phyloP scores from a whole-genome alignment of 2,329 filamentous ascomycete species.

The Elsinoe batatas region DNA sequence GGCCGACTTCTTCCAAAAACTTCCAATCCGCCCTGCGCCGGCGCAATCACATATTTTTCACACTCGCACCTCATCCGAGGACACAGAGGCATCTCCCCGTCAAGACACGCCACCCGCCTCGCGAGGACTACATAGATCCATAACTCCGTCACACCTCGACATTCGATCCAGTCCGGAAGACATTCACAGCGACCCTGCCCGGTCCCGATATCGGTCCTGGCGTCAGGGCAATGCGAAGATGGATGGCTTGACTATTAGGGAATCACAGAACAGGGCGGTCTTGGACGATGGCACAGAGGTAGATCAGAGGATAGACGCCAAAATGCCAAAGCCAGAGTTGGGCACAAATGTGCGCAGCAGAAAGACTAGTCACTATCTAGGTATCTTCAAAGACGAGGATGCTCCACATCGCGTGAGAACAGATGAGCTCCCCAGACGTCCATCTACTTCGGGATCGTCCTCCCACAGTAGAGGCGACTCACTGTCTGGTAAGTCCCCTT shows the following conservation, averaged over 20 bases:
- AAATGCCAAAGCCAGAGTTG: constrained; percentile 47
- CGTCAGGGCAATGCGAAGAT: constrained; percentile 38
- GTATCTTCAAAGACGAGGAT: constrained; percentile 55
- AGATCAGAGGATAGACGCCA: constrained; percentile 55
- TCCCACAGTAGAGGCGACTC: background rate
- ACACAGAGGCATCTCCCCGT: background rate
- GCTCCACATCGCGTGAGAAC: constrained; percentile 41
- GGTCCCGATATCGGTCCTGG: constrained; percentile 40
- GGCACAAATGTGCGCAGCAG: constrained; percentile 48
- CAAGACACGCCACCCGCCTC: background rate
- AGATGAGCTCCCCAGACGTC: constrained; percentile 24
- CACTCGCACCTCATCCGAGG: constrained; percentile 4
- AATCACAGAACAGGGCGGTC: constrained; percentile 26
- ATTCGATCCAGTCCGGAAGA: constrained; percentile 15
- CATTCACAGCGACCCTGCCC: constrained; percentile 29
- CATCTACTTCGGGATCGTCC: background rate
- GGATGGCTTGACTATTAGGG: constrained; percentile 29
- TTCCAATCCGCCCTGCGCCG: constrained; percentile 6
- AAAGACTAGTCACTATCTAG: constrained; percentile 56
- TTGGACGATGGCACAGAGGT: constrained; percentile 38
- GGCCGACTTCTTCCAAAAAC: constrained; percentile 11
- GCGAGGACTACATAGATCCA: background rate
- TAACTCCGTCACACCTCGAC: background rate
- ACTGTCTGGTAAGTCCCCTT: constrained; percentile 1
- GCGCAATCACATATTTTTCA: constrained; percentile 11